These are phyloP conservation scores for Lentinula lateritia DNA, from an alignment of 768 basidiomycete species.

Conservation along the genomic window DNA sequence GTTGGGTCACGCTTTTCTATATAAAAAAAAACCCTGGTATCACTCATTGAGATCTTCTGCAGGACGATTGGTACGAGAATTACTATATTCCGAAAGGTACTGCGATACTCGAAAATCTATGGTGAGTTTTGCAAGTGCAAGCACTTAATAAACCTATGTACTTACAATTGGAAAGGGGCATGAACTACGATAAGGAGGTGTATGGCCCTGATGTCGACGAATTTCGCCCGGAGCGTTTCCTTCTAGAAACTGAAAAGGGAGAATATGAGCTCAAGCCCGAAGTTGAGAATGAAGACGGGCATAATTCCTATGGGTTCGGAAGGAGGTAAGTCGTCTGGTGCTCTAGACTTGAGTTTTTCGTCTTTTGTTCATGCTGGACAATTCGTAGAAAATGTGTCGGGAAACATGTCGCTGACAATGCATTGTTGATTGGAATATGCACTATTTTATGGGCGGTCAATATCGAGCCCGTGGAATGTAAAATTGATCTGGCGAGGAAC, in stretches of 20 bases:
- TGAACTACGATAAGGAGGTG: constrained; percentile 16
- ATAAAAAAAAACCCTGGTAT: not conserved
- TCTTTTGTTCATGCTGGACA: not conserved
- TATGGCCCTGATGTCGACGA: constrained; percentile 15
- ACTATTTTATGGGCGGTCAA: constrained; percentile 1
- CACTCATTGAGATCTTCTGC: not conserved
- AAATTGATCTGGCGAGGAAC: not conserved
- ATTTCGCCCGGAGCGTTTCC: constrained; percentile 16
- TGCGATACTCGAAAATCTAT: constrained; percentile 2
- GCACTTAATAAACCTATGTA: not conserved
- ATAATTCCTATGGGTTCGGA: constrained; percentile 20
- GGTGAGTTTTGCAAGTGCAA: not conserved
- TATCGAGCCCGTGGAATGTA: not conserved
- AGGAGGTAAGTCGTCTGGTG: constrained; percentile 7
- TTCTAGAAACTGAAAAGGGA: constrained; percentile 7
- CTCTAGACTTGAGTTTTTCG: not conserved
- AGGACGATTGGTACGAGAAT: constrained; percentile 21
- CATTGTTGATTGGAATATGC: constrained; percentile 19
- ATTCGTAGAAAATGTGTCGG: constrained; percentile 20
- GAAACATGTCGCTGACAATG: constrained; percentile 24
- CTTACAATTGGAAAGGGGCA: constrained; percentile 5
- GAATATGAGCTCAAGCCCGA: constrained; percentile 11
- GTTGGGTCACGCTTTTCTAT: not conserved
- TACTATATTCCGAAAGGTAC: constrained; percentile 21
- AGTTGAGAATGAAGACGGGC: constrained; percentile 19